Conservation (phyloP, 495 filamentous ascomycete species). For the Podospora australis region DNA sequence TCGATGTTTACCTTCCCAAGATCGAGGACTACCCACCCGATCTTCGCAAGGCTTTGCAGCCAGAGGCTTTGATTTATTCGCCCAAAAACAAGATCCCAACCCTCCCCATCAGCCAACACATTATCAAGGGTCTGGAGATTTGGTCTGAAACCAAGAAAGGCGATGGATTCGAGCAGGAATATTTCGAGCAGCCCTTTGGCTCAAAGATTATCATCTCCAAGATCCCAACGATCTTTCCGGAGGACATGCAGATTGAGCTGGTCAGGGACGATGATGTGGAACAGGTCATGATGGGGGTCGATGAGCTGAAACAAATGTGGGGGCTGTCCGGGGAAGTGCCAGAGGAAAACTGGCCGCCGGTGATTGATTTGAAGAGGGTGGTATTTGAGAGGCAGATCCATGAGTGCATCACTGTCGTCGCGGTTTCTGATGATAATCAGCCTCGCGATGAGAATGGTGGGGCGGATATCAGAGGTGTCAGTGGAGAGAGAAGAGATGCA, state of each 20-base stretch:
- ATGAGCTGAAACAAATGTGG: conserved; percentile 27
- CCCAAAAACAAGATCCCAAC: conserved; percentile 12
- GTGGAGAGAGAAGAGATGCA: conserved; percentile 3
- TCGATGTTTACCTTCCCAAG: conserved; percentile 34
- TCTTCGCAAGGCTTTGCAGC: conserved; percentile 25
- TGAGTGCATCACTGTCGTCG: conserved; percentile 36
- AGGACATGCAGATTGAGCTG: conserved; percentile 24
- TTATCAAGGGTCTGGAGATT: conserved; percentile 26
- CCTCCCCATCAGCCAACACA: conserved; percentile 26
- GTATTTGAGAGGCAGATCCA: conserved; percentile 32
- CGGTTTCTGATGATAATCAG: conserved; percentile 20
- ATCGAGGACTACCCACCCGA: conserved; percentile 22
- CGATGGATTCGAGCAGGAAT: conserved; percentile 28
- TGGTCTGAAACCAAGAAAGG: conserved; percentile 23
- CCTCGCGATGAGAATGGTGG: conserved; percentile 1
- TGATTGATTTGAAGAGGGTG: conserved; percentile 30
- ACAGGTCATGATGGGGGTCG: conserved; percentile 26
- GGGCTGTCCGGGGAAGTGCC: conserved; percentile 14
- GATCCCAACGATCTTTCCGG: conserved; percentile 20
- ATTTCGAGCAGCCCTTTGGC: conserved; percentile 32
- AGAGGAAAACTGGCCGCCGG: conserved; percentile 22
- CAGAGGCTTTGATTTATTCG: conserved; percentile 25
- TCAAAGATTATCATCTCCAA: conserved; percentile 30
- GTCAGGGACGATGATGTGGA: conserved; percentile 34
- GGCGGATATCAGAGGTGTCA: neutral